Conservation (phyloP, 176 grass and related monocot species). For the Oryza meridionalis region DNA sequence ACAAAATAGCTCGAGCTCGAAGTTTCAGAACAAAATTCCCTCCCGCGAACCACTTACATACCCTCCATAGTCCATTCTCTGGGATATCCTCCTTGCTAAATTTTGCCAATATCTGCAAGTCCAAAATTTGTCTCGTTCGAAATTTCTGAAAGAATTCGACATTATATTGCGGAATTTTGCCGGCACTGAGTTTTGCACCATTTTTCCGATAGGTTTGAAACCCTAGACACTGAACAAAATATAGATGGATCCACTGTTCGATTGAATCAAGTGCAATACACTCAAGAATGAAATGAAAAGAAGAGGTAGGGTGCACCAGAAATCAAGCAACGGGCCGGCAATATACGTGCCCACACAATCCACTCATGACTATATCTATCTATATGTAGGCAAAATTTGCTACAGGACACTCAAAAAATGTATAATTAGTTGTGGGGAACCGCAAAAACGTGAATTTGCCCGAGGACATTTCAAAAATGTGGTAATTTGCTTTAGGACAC, state of each 20-base stretch:
- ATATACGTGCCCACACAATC: constrained; percentile 18
- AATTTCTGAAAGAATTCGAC: not conserved
- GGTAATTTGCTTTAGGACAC: too few species aligned
- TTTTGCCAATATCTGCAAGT: not conserved
- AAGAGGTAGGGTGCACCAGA: not conserved
- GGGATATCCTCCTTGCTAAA: not conserved
- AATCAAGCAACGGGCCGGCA: constrained; percentile 39
- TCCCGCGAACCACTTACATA: not conserved
- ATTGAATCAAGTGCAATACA: not conserved
- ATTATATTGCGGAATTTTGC: not conserved
- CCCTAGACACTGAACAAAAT: not conserved
- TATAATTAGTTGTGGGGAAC: too few species aligned
- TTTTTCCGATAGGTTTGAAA: not conserved
- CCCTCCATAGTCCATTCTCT: not conserved
- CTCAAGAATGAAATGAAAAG: not conserved
- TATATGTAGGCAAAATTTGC: too few species aligned
- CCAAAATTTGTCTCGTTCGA: not conserved
- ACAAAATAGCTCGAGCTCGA: not conserved
- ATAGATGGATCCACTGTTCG: not conserved
- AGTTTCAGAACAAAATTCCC: not conserved
- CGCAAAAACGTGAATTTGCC: too few species aligned
- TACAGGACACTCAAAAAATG: too few species aligned
- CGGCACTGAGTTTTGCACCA: too few species aligned
- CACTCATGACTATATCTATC: not conserved
- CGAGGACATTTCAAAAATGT: too few species aligned